Conservation (phyloP, 495 filamentous ascomycete genomes). For the Staphylotrichum longicolle region DNA sequence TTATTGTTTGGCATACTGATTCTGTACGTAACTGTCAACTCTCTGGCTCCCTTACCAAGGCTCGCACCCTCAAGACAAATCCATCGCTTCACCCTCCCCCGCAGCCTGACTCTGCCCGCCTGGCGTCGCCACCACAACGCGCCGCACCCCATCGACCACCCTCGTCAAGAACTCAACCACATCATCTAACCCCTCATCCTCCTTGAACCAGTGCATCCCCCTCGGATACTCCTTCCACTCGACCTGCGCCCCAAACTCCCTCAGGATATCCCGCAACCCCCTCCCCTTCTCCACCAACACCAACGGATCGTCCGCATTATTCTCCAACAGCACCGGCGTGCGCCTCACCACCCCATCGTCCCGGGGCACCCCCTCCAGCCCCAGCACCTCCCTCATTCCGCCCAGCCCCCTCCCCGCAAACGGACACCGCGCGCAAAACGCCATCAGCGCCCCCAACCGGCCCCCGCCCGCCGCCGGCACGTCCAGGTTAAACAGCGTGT, state of each 20-base stretch:
- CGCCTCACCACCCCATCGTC: conserved; percentile 25
- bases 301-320: conserved; percentile 52
- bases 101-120: not conserved
- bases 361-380: conserved; percentile 19
- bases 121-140: not conserved
- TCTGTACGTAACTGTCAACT: too few species aligned
- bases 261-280: conserved; percentile 41
- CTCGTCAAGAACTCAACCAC: conserved; percentile 32
- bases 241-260: conserved; percentile 43
- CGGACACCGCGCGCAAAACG: conserved; percentile 57
- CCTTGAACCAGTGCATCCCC: conserved; percentile 59
- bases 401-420: conserved; percentile 39
- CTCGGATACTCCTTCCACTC: conserved; percentile 52
- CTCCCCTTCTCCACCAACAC: conserved; percentile 48
- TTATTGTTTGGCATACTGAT: too few species aligned
- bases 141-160: not conserved
- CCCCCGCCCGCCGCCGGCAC: conserved; percentile 17
- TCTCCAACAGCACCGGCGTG: conserved; percentile 53
- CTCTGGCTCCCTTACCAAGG: too few species aligned
- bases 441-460: conserved; percentile 47
- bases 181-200: conserved; percentile 52
- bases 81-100: conserved; percentile 1
- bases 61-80: conserved; percentile 16
- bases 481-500: conserved; percentile 41
- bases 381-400: conserved; percentile 31